Percentiles rank a stretch among this genome's conserved stretches.
Conservation (phyloP, 2,329 filamentous ascomycete genomes). For the Exophiala xenobiotica region DNA sequence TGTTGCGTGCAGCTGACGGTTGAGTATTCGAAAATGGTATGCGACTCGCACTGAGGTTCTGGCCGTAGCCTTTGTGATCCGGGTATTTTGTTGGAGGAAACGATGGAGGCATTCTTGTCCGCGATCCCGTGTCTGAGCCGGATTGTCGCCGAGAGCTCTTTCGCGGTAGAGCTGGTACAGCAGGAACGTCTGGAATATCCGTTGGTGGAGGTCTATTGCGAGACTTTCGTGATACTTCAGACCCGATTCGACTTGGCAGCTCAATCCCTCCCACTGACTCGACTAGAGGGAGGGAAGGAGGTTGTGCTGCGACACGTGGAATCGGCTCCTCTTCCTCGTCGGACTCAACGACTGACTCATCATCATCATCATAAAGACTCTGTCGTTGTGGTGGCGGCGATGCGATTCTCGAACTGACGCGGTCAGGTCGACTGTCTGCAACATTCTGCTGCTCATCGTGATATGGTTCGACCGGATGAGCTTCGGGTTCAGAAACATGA, state of each 20-base stretch:
- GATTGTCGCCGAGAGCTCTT: conserved; percentile 70
- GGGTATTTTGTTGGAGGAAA: conserved; percentile 14
- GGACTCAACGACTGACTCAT: conserved; percentile 12
- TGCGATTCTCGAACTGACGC: conserved; percentile 4
- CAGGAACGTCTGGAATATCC: conserved; percentile 36
- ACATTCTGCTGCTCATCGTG: conserved; percentile 50
- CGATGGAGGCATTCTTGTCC: conserved; percentile 16
- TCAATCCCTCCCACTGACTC: conserved; percentile 61
- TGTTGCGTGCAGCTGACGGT: conserved; percentile 7
- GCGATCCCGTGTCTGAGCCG: conserved; percentile 15
- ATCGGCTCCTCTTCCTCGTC: conserved; percentile 21
- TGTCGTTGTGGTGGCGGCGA: conserved; percentile 13
- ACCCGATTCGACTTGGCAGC: conserved; percentile 63
- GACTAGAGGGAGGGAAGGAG: conserved; percentile 61
- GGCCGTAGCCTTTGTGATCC: conserved; percentile 19
- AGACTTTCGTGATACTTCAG: conserved; percentile 43
- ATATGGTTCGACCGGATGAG: conserved; percentile 63
- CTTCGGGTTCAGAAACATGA: conserved; percentile 39
- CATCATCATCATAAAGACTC: conserved; percentile 18
- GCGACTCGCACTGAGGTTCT: conserved; percentile 34
- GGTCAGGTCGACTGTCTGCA: conserved; percentile 19
- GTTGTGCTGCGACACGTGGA: conserved; percentile 42
- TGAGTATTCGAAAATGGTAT: conserved; percentile 40
- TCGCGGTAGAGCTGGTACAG: conserved; percentile 62
- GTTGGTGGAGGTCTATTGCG: conserved; percentile 16